Conservation (phyloP, 495 filamentous ascomycete species). For the Podospora pseudocomata region DNA sequence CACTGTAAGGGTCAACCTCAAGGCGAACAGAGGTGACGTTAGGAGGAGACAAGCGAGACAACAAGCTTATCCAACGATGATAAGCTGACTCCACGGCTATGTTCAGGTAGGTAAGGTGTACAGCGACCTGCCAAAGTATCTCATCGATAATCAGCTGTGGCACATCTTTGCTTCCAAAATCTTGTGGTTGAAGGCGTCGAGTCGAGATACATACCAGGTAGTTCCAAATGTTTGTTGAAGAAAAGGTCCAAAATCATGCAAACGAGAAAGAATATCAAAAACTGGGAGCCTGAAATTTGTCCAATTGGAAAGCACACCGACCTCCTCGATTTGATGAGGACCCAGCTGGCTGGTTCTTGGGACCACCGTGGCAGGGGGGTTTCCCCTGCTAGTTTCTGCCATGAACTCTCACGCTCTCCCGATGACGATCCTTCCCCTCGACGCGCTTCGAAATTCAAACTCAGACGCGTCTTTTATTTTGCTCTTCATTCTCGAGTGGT, state of each 20-base stretch:
- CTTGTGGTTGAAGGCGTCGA: no score
- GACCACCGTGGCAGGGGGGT: not conserved
- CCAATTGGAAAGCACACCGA: not conserved
- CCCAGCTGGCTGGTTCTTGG: constrained; percentile 3
- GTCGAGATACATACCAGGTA: no score
- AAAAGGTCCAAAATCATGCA: not conserved
- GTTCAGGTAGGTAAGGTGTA: no score
- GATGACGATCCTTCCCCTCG: not conserved
- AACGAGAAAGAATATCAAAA: not conserved
- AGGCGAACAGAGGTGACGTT: not conserved
- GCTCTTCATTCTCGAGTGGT: not conserved
- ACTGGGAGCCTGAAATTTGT: not conserved
- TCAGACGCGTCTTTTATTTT: not conserved
- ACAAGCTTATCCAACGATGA: not conserved
- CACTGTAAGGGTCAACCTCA: not conserved
- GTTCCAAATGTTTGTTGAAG: no score
- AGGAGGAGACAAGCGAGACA: not conserved
- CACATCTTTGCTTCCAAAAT: no score
- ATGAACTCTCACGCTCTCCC: not conserved
- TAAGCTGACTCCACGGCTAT: no score
- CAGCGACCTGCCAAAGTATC: no score
- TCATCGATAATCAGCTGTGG: no score
- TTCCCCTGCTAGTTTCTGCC: constrained; percentile 1
- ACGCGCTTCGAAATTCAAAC: not conserved
- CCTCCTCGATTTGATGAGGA: not conserved